phyloP scores from a whole-genome alignment of 345 rosid species.

The Psidium friedrichsthalianum region DNA sequence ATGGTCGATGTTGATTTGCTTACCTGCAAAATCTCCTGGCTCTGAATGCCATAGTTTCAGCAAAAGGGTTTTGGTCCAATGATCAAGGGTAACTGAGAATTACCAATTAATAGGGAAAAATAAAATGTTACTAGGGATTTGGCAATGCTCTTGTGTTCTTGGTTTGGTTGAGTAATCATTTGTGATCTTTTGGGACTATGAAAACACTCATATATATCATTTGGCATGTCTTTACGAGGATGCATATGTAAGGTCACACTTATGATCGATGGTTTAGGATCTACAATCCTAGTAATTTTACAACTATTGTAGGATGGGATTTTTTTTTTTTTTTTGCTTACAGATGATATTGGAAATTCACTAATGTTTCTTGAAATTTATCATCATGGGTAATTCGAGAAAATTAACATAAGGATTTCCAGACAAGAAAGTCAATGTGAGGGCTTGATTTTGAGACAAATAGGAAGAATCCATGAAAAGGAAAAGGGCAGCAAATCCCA shows the following conservation, averaged over 20 bases:
- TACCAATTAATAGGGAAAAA: neutral
- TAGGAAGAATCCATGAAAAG: neutral
- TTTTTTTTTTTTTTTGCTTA: neutral
- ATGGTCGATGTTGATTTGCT: neutral
- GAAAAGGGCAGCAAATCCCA: neutral
- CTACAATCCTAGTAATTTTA: neutral
- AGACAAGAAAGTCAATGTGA: neutral
- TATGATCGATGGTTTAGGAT: neutral
- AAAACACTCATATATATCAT: neutral
- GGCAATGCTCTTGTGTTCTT: neutral
- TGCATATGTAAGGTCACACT: neutral
- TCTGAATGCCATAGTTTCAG: neutral
- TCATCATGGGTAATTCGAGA: neutral
- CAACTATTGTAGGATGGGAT: neutral
- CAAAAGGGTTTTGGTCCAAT: neutral
- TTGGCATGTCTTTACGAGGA: neutral
- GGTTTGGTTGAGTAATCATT: neutral
- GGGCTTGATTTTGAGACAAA: neutral
- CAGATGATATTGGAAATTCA: neutral
- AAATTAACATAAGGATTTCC: neutral
- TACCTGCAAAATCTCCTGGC: neutral
- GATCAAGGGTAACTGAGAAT: neutral
- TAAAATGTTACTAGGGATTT: neutral
- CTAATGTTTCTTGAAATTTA: neutral
- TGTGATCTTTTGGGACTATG: neutral